Evolutionary conservation across 768 basidiomycete genomes (phyloP).

Genomic region (Trametes villosa): DNA sequence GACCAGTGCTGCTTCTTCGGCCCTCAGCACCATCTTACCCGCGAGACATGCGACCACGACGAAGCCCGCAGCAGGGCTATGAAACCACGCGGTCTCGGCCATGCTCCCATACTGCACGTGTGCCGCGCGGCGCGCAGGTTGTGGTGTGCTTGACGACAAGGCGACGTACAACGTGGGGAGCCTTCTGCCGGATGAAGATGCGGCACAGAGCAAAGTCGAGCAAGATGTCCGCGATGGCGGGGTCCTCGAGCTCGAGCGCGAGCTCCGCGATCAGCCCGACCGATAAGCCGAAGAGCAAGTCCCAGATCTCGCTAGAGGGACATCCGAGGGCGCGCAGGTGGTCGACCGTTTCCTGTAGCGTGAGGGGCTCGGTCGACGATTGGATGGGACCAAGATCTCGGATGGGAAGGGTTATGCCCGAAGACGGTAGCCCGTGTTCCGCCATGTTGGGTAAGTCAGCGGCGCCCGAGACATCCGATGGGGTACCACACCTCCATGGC

Average conservation of each 20-base stretch:
- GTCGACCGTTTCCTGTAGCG: background rate
- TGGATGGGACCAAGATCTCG: background rate
- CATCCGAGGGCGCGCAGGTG: background rate
- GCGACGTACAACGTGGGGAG: background rate
- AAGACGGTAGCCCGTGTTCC: background rate
- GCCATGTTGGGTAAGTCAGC: too few species aligned
- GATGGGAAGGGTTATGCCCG: background rate
- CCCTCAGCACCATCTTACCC: too few species aligned
- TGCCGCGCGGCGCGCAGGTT: background rate
- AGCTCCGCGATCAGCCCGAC: background rate
- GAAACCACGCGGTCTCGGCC: background rate
- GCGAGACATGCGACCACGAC: background rate
- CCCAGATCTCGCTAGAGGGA: background rate
- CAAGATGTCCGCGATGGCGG: background rate
- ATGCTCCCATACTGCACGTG: background rate
- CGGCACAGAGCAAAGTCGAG: background rate
- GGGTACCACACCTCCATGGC: background rate
- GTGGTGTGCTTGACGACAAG: background rate
- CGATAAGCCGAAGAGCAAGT: background rate
- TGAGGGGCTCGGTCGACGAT: background rate
- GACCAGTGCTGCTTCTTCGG: background rate
- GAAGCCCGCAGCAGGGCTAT: background rate
- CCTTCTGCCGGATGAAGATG: background rate
- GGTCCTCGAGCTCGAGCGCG: background rate
- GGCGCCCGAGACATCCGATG: background rate